A percentile compares a stretch with the other conserved stretches of the same genome.
These are phyloP conservation scores for Alternaria postmessia DNA, from an alignment of 2,329 filamentous ascomycete genomes.

Conservation along the genomic window DNA sequence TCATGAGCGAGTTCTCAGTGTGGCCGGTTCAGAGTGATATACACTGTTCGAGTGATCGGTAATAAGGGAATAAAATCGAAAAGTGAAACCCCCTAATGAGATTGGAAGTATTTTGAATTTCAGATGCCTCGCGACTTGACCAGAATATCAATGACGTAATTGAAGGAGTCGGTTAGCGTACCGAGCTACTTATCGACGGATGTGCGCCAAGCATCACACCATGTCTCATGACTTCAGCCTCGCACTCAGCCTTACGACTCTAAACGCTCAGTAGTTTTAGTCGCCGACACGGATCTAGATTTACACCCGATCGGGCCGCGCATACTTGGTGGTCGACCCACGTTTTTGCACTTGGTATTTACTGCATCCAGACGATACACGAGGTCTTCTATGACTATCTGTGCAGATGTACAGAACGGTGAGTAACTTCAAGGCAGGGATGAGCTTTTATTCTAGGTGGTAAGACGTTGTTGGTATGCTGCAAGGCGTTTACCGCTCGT, in stretches of 20 bases:
- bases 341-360: no score
- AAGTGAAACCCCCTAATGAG: no score
- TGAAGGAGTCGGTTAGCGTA: neutral
- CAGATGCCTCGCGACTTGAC: neutral
- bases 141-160: neutral
- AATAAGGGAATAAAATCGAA: neutral
- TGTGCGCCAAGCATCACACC: neutral
- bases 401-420: no score
- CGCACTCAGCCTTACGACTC: neutral
- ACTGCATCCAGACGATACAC: no score
- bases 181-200: neutral
- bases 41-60: neutral
- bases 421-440: no score
- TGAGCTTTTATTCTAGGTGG: no score
- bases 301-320: neutral
- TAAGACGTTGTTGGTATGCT: neutral
- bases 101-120: no score
- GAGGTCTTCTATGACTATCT: no score
- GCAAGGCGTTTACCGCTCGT: slow-evolving; percentile 11
- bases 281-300: neutral
- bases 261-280: neutral
- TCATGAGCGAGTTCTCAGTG: neutral
- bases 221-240: slow-evolving; percentile 1
- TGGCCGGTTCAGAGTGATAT: neutral
- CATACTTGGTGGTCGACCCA: neutral